Conservation (phyloP, 2,329 filamentous ascomycete species). For the Onygenales sp. region DNA sequence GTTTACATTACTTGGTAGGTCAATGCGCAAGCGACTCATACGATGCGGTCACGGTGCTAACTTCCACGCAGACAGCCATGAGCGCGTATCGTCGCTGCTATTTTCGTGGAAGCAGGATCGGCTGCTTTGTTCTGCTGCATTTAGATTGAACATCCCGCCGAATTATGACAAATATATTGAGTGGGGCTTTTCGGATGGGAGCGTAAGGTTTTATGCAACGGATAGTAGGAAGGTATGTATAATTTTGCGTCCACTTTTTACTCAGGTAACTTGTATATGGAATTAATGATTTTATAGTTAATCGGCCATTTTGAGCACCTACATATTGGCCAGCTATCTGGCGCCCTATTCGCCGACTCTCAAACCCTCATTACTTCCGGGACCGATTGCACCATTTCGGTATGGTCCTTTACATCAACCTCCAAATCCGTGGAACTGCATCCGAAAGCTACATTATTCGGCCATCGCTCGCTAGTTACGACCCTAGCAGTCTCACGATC, state of each 20-base stretch:
- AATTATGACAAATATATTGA: constrained; percentile 84
- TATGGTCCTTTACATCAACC: constrained; percentile 62
- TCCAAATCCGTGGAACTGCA: constrained; percentile 68
- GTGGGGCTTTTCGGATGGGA: constrained; percentile 92
- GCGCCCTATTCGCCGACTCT: constrained; percentile 75
- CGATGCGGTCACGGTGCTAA: constrained; percentile 4
- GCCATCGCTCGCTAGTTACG: constrained; percentile 75
- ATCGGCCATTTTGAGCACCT: constrained; percentile 89
- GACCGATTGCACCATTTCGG: constrained; percentile 80
- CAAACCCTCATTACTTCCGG: constrained; percentile 86
- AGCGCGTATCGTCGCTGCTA: constrained; percentile 68
- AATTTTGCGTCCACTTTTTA: neutral
- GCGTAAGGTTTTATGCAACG: constrained; percentile 79
- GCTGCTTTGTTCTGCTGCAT: constrained; percentile 71
- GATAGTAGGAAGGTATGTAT: constrained; percentile 61
- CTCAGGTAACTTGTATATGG: neutral
- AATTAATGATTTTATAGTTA: constrained; percentile 31
- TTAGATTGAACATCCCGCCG: constrained; percentile 79
- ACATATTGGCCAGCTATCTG: constrained; percentile 81
- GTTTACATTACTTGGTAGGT: constrained; percentile 60
- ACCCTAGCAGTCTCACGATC: constrained; percentile 76
- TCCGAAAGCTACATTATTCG: constrained; percentile 73
- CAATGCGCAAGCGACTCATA: neutral
- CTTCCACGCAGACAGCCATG: constrained; percentile 50
- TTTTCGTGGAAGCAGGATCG: constrained; percentile 74